Base-by-base conservation (phyloP, 148 eudicot species). In the Heliosperma pusillum region DNA sequence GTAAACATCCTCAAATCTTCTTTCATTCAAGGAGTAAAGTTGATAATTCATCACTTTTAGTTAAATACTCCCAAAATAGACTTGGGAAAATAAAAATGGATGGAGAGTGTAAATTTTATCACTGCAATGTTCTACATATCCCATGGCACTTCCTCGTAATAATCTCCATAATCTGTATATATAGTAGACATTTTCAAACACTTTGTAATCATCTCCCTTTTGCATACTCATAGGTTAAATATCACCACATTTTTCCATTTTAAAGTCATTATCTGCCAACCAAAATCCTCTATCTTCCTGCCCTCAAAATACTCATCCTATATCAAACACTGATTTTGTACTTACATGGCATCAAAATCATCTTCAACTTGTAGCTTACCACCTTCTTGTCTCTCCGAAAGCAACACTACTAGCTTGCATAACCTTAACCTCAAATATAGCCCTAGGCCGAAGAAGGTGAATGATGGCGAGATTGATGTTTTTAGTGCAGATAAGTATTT, bases 401-500 rank as follows among this genome's bases (percentile, higher is more conserved):
- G 11, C 76, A 76, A 76, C 67, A 21, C 8, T 40, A 75, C 74
- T 59, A 80, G 22, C 71, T 72, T 78, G 22, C 80, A 81, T 3
- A 86, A 80, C 63, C 84, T 73, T 21, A 69, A 40, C 66, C 62
- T 62, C 59, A 55, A 65, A n/a, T 36, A 36, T 36, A 36, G 7
- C 42, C 9, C 42, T 36, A 36, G 42, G 42, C 42, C 9, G 42
- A 85, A 80, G 75, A 69, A 66, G 70, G 36, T 21, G 7, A 85
- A 82, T 16, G 87, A 88, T 36, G 81, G 72, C 60, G 97, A 93
- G 75, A 86, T 93, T 22, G 91, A 80, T 20, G 83, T 90, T 10
- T 93, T 93, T 60, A 82, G 83, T 17, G 97, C 97, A 2, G 90
- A 89, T 33, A 91, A 80, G 75, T 91, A 91, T 82, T 91, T 88